Conservation (phyloP, 2,329 filamentous ascomycete species). For the Monosporascus sp. region DNA sequence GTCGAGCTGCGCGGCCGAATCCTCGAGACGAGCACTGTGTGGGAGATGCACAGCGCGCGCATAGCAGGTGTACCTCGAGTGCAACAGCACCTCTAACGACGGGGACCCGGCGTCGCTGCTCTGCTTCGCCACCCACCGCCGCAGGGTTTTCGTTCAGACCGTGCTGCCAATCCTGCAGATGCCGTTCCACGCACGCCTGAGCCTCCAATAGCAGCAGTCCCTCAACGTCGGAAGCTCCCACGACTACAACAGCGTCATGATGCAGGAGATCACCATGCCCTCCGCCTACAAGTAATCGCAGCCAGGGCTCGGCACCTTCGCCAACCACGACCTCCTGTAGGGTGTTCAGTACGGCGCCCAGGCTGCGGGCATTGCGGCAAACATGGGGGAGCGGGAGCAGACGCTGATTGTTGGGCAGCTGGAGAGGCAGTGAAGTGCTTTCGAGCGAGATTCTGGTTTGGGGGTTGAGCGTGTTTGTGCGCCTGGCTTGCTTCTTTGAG, state of each 20-base stretch:
- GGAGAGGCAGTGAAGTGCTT: constrained; percentile 29
- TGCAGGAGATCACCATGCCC: constrained; percentile 8
- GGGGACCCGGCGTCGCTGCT: constrained; percentile 18
- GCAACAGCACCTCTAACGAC: constrained; percentile 19
- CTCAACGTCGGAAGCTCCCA: constrained; percentile 21
- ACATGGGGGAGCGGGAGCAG: constrained; percentile 6
- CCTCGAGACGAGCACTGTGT: constrained; percentile 22
- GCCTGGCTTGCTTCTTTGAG: too few species aligned
- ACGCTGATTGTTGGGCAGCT: constrained; percentile 21
- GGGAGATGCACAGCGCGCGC: constrained; percentile 33
- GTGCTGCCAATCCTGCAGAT: constrained; percentile 23
- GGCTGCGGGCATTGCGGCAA: constrained; percentile 14
- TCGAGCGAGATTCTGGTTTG: constrained; percentile 20
- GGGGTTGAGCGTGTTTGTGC: too few species aligned
- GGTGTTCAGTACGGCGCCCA: constrained; percentile 28
- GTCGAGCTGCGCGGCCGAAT: constrained; percentile 24
- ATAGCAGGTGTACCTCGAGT: constrained; percentile 29
- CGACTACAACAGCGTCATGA: constrained; percentile 19
- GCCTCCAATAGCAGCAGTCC: constrained; percentile 19
- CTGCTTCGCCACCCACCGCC: constrained; percentile 19
- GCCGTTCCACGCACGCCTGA: constrained; percentile 18
- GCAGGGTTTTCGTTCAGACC: constrained; percentile 28
- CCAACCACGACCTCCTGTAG: constrained; percentile 23
- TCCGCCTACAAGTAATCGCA: constrained; percentile 20
- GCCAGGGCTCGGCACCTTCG: constrained; percentile 25